phyloP scores from a whole-genome alignment of 805 yeast genomes.

The Cyberlindnera euphorbiae region DNA sequence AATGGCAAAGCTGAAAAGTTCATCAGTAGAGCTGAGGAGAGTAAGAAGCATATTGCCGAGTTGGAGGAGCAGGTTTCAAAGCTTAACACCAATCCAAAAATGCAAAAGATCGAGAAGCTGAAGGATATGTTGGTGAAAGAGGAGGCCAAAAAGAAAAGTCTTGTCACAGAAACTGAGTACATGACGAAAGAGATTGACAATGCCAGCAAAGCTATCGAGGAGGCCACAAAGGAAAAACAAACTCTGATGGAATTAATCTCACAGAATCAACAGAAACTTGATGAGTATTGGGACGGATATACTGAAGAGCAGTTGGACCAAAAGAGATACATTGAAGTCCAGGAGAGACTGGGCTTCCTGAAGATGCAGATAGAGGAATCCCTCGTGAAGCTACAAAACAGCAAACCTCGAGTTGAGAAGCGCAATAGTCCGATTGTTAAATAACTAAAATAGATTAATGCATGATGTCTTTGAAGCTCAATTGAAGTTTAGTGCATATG shows the following conservation, averaged over 20 bases:
- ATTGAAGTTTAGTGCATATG: too few relatives aligned
- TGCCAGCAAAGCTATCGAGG: conserved; percentile 45
- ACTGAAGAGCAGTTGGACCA: conserved; percentile 10
- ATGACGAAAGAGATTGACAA: conserved; percentile 54
- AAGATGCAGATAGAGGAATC: conserved; percentile 20
- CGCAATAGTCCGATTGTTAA: conserved; percentile 19
- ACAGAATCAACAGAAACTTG: conserved; percentile 12
- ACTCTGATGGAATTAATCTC: conserved; percentile 13
- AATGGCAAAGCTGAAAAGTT: conserved; percentile 29
- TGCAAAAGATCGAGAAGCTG: conserved; percentile 35
- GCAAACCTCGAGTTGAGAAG: conserved; percentile 17
- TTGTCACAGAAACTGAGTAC: conserved; percentile 56
- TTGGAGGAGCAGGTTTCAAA: conserved; percentile 28
- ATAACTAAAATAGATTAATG: background rate
- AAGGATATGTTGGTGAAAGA: conserved; percentile 41
- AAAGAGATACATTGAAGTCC: conserved; percentile 14
- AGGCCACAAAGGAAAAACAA: conserved; percentile 33
- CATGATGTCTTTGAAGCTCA: too few relatives aligned
- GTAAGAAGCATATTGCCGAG: conserved; percentile 23
- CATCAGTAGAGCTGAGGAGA: conserved; percentile 21
- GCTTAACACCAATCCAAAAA: conserved; percentile 23
- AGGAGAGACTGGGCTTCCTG: conserved; percentile 7
- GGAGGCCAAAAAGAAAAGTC: conserved; percentile 41
- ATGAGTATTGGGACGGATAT: conserved; percentile 18
- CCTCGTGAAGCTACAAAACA: conserved; percentile 16